phyloP scores from a whole-genome alignment of 768 basidiomycete species.

The Gautieria morchelliformis region DNA sequence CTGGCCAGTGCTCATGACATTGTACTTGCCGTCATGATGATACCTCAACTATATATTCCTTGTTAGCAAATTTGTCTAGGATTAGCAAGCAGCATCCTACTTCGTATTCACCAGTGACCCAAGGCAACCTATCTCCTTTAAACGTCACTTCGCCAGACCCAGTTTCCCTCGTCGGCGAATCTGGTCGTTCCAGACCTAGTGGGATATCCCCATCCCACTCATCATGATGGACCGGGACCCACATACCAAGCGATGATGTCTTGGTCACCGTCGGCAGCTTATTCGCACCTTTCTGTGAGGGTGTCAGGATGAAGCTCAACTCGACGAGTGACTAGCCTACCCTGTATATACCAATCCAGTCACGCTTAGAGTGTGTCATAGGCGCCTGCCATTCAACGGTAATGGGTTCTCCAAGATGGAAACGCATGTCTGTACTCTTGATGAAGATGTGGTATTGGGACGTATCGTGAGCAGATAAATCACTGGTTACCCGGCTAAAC shows the following conservation, averaged over 20 bases:
- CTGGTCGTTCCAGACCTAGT: constrained; percentile 29
- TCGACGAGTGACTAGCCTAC: constrained; percentile 32
- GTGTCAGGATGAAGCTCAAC: background rate
- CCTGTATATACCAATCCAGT: constrained; percentile 94
- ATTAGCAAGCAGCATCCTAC: constrained; percentile 26
- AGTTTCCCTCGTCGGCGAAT: constrained; percentile 20
- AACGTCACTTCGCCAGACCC: constrained; percentile 59
- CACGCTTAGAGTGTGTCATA: constrained; percentile 72
- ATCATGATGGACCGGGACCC: constrained; percentile 84
- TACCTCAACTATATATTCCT: constrained; percentile 53
- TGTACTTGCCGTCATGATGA: constrained; percentile 96
- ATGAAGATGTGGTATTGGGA: constrained; percentile 67
- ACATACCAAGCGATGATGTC: constrained; percentile 79
- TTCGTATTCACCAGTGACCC: constrained; percentile 83
- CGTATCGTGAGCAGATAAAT: constrained; percentile 71
- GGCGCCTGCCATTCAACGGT: constrained; percentile 83
- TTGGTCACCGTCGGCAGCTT: constrained; percentile 74
- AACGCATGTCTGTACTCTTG: constrained; percentile 48
- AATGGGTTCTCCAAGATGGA: constrained; percentile 89
- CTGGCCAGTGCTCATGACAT: constrained; percentile 79
- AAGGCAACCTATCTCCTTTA: constrained; percentile 71
- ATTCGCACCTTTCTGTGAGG: constrained; percentile 71
- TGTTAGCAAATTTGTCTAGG: background rate
- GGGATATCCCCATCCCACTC: constrained; percentile 91
- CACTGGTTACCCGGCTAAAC: constrained; percentile 66